A percentile compares a stretch with the other conserved stretches of the same genome.
Evolutionary conservation across 1,284 basidiomycete genomes (phyloP).

Genomic region (Vanrija pseudolonga): DNA sequence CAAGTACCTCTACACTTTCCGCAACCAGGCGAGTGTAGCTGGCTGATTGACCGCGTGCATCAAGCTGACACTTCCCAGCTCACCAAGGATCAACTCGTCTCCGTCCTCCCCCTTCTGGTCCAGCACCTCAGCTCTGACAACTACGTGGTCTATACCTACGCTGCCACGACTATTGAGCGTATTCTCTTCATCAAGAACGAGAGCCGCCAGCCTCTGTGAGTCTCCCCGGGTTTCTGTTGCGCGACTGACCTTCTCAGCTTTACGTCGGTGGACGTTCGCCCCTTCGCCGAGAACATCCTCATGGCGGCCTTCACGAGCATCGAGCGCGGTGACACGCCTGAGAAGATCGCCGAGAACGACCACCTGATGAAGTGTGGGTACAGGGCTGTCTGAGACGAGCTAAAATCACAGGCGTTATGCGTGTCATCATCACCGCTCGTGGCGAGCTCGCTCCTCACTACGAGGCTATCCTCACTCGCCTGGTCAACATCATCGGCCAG

Average conservation of each 20-base stretch:
- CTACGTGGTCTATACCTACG: slow-evolving; percentile 67
- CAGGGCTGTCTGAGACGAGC: no score
- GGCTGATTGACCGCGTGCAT: no score
- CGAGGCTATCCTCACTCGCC: slow-evolving; percentile 64
- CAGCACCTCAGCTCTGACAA: slow-evolving; percentile 76
- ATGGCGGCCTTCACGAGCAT: slow-evolving; percentile 76
- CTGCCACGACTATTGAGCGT: slow-evolving; percentile 70
- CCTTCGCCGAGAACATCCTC: slow-evolving; percentile 72
- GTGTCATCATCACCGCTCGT: slow-evolving; percentile 84
- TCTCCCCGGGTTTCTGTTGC: slow-evolving; percentile 16
- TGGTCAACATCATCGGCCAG: slow-evolving; percentile 76
- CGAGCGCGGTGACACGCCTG: slow-evolving; percentile 74
- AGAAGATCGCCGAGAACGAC: slow-evolving; percentile 97
- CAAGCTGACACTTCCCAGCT: slow-evolving; percentile 55
- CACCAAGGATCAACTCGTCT: slow-evolving; percentile 88
- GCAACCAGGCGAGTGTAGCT: slow-evolving; percentile 68
- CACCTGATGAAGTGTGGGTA: slow-evolving; percentile 91
- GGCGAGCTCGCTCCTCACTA: slow-evolving; percentile 69
- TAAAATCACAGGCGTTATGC: slow-evolving; percentile 69
- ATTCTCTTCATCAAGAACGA: slow-evolving; percentile 82
- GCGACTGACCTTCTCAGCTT: slow-evolving; percentile 57
- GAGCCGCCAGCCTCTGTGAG: slow-evolving; percentile 61
- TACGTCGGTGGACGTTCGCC: slow-evolving; percentile 76
- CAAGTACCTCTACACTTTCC: slow-evolving; percentile 87
- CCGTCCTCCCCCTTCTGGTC: slow-evolving; percentile 84